These are phyloP conservation scores for Claviceps africana DNA, from an alignment of 2,329 filamentous ascomycete species.

Conservation along the genomic window DNA sequence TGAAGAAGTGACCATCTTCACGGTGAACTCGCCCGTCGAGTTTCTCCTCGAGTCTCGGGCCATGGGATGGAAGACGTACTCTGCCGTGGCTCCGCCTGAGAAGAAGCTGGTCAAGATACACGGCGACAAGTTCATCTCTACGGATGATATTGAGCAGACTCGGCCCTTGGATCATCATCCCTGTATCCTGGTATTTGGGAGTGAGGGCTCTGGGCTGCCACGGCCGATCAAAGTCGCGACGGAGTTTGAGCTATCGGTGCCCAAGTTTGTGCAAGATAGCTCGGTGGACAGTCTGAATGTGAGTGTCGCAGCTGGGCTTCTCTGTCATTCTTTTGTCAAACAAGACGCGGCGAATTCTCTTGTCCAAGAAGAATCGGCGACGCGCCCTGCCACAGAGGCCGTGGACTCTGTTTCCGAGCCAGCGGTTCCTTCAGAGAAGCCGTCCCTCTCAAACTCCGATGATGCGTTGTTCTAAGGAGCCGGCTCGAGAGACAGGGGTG, in stretches of 20 bases:
- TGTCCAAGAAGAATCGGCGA: conserved; percentile 27
- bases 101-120: conserved; percentile 19
- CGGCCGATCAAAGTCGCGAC: conserved; percentile 49
- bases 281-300: conserved; percentile 87
- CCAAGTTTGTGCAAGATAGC: conserved; percentile 34
- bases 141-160: conserved; percentile 31
- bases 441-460: neutral
- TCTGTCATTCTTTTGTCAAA: conserved; percentile 56
- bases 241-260: conserved; percentile 53
- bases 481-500: too few relatives aligned
- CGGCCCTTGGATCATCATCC: conserved; percentile 47
- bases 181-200: conserved; percentile 69
- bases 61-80: conserved; percentile 73
- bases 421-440: neutral
- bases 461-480: neutral
- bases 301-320: conserved; percentile 67
- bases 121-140: conserved; percentile 32
- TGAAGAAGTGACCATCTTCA: conserved; percentile 64
- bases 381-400: neutral
- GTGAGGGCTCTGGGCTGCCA: conserved; percentile 64
- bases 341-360: conserved; percentile 38
- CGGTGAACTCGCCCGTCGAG: conserved; percentile 47
- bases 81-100: conserved; percentile 45
- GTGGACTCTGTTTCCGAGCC: neutral
- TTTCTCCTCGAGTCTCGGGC: conserved; percentile 57